Evolutionary conservation across 2,329 filamentous ascomycete genomes (phyloP).

Genomic region (Dothidotthia symphoricarpi): DNA sequence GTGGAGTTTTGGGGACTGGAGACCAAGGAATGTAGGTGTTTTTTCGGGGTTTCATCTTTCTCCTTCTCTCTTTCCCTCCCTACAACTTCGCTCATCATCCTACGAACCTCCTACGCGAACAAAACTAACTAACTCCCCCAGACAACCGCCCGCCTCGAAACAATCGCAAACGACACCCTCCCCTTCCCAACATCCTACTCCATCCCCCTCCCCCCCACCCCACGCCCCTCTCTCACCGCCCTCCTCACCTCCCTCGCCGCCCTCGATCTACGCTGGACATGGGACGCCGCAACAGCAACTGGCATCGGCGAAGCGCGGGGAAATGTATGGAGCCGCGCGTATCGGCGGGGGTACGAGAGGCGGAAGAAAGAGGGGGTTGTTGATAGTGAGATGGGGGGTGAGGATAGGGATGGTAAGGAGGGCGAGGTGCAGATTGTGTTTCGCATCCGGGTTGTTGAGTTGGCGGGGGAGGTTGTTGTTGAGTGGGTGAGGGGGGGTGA

Average conservation of each 20-base stretch:
- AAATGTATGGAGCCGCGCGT: slow-evolving; percentile 77
- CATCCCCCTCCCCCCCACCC: slow-evolving; percentile 44
- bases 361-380: slow-evolving; percentile 19
- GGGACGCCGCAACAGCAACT: slow-evolving; percentile 53
- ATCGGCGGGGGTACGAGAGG: slow-evolving; percentile 59
- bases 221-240: too few species aligned
- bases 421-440: slow-evolving; percentile 42
- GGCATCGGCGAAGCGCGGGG: slow-evolving; percentile 64
- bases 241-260: slow-evolving; percentile 40
- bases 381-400: slow-evolving; percentile 36
- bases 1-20: slow-evolving; percentile 74
- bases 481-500: slow-evolving; percentile 78
- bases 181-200: slow-evolving; percentile 54
- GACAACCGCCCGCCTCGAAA: slow-evolving; percentile 28
- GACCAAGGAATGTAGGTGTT: slow-evolving; percentile 57
- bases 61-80: neutral
- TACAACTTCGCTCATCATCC: too few species aligned
- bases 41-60: neutral
- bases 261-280: slow-evolving; percentile 65
- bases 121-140: too few species aligned
- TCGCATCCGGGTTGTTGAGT: slow-evolving; percentile 37
- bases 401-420: slow-evolving; percentile 14
- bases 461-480: slow-evolving; percentile 45
- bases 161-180: slow-evolving; percentile 51
- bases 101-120: too few species aligned